Conservation (phyloP, 306 rosid genomes). For the Bauhinia variegata region DNA sequence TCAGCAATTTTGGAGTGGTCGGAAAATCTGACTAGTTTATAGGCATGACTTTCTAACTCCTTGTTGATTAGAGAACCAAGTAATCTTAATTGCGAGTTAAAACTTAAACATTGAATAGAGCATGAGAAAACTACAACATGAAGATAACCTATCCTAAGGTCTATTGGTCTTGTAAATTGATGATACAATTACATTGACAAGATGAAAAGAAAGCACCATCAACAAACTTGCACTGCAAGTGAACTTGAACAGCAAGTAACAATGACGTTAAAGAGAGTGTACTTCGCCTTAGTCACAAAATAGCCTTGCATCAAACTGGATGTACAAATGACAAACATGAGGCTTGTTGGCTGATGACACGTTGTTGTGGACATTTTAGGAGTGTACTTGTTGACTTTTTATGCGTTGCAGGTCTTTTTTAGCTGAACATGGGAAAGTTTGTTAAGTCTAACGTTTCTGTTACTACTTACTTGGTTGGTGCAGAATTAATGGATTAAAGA, state of each 20-base stretch:
- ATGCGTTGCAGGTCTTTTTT: background rate
- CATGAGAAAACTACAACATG: too few relatives aligned
- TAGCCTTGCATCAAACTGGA: conserved; percentile 15
- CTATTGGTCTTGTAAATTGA: background rate
- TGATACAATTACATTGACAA: background rate
- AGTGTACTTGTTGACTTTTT: background rate
- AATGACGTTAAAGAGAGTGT: background rate
- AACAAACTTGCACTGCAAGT: background rate
- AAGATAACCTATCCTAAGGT: too few relatives aligned
- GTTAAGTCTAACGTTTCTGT: conserved; percentile 3
- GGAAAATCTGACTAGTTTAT: background rate
- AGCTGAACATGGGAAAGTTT: too few relatives aligned
- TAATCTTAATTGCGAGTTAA: too few relatives aligned
- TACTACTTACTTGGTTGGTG: conserved; percentile 24
- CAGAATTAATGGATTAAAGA: conserved; percentile 71
- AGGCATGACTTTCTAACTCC: background rate
- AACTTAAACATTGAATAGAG: too few relatives aligned
- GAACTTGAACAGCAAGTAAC: too few relatives aligned
- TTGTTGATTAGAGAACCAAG: background rate
- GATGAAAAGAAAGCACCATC: background rate
- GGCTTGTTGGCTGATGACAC: background rate
- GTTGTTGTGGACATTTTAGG: conserved; percentile 4
- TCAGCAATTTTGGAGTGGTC: background rate
- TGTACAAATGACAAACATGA: background rate
- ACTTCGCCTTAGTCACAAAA: background rate